These are phyloP conservation scores for Myriosclerotinia scirpicola DNA, from an alignment of 2,329 filamentous ascomycete species.

Conservation along the genomic window DNA sequence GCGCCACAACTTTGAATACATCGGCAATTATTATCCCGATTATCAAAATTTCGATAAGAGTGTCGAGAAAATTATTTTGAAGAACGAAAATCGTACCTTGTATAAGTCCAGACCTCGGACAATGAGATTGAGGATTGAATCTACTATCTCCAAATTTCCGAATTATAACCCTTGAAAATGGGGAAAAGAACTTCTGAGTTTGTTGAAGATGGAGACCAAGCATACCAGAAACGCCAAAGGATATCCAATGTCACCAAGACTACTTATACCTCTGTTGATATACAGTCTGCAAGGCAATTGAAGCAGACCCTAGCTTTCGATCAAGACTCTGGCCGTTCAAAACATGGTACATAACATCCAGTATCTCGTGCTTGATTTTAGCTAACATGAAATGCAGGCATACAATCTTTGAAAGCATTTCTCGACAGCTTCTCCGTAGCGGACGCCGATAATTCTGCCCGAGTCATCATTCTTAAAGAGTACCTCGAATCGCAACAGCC, in stretches of 20 bases:
- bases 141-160: background rate
- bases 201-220: conserved; percentile 37
- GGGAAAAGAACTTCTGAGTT: conserved; percentile 38
- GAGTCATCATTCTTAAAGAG: conserved; percentile 63
- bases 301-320: conserved; percentile 67
- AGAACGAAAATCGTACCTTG: conserved; percentile 1
- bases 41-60: conserved; percentile 24
- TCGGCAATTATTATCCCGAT: conserved; percentile 12
- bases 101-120: background rate
- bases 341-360: conserved; percentile 55
- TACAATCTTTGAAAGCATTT: conserved; percentile 69
- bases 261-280: conserved; percentile 48
- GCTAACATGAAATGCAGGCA: conserved; percentile 46
- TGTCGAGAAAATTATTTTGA: conserved; percentile 24
- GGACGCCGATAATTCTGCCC: conserved; percentile 49
- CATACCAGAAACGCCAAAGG: conserved; percentile 42
- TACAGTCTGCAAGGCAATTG: conserved; percentile 65
- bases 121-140: conserved; percentile 3
- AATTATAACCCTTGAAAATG: conserved; percentile 31
- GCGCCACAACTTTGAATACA: conserved; percentile 9
- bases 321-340: conserved; percentile 65
- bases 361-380: background rate
- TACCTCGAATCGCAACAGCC: conserved; percentile 63
- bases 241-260: conserved; percentile 49
- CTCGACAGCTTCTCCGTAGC: conserved; percentile 64